Evolutionary conservation across 2,329 filamentous ascomycete genomes (phyloP), one percentile per base, ranked within the genome.

Genomic region (Cercospora sp.): DNA sequence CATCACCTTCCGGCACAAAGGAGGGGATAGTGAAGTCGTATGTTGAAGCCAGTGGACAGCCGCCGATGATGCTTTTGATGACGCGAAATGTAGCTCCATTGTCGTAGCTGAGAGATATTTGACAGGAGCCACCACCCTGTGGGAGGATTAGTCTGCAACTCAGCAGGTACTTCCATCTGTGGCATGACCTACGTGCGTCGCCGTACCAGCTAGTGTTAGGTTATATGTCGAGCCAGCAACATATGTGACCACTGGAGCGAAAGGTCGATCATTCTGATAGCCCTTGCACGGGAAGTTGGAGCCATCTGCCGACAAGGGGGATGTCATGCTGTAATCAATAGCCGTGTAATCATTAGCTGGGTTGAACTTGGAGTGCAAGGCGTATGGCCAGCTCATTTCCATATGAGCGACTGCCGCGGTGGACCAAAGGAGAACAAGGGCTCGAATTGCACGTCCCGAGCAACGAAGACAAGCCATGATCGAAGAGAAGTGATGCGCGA

Each of bases 241-340:
- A 79, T 90, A 94, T 26, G 83, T 87, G 40, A 86, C 87, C 21
- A 88, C 86, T 4, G 87, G 79, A 18, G 81, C 78, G 71, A 87
- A 87, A 1, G 80, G 75, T 16, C 76, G 77, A 69, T 86, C 84
- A 37, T 79, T 80, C 67, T 86, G 84, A 64, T 88, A 88, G 10
- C 89, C 89, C 82, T 93, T 93, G 86, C 92, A 95, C 5, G 91
- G 90, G 78, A 88, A 95, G 80, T 93, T 86, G 67, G 84, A 83
- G 28, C 90, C 89, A 68, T 84, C 82, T 21, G 82, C 76, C 2
- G 80, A 77, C 59, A 95, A 84, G 2, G 92, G 92, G 16, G 85
- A 84, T 40, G 88, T 91, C 82, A 92, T 92, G 73, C 86, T 87
- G 82, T 90, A 92, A 81, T 94, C 90, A 76, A 87, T 84, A 63